Evolutionary conservation across 495 filamentous ascomycete species (phyloP), one percentile per base, ranked within the genome.

Genomic region (Penicillium bovifimosum): DNA sequence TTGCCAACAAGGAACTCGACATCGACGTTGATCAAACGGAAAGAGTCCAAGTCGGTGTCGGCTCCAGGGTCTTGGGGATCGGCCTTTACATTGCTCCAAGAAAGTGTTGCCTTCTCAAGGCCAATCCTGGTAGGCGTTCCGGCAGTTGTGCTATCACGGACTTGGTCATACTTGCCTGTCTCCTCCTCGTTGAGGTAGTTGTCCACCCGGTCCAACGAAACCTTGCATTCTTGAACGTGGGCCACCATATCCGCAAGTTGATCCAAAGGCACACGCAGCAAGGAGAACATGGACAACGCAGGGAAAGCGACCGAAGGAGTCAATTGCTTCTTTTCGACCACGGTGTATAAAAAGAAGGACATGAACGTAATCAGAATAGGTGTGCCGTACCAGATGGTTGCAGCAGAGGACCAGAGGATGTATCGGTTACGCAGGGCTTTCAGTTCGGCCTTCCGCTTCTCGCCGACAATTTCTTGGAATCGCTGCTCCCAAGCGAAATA

Each of bases 171-270:
- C 66, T 99, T 99, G 52, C 93, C 90, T 0, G 93, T 97, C 69
- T 99, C 95, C 20, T 95, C 88, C 64, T 99, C 95, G 47, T 81
- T 86, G 46, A 99, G 68, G 64, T 96, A 99, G 55, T 96, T 87
- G 61, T 99, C 93, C 16, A 99, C 90, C 70, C 95, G 90, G 63
- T 95, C 91, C 40, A 99, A 80, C 1, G 95, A 97, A 28, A 99
- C 95, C 73, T 95, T 93, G 9, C 91, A 89, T 71, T 99, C 95
- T 71, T 96, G 90, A 7, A 99, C 91, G 65, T 96, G 95, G 32
- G 95, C 95, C 63, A 99, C 83, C 95, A 99, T 99, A 65, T 99
- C 95, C 40, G 95, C 95, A 5, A 99, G 77, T 63, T 97, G 95
- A 69, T 99, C 95, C 45, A 99, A 71, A 8, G 95, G 95, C 49